These are phyloP conservation scores for Thielaviopsis euricoi DNA, from an alignment of 2,329 filamentous ascomycete species.

Conservation along the genomic window DNA sequence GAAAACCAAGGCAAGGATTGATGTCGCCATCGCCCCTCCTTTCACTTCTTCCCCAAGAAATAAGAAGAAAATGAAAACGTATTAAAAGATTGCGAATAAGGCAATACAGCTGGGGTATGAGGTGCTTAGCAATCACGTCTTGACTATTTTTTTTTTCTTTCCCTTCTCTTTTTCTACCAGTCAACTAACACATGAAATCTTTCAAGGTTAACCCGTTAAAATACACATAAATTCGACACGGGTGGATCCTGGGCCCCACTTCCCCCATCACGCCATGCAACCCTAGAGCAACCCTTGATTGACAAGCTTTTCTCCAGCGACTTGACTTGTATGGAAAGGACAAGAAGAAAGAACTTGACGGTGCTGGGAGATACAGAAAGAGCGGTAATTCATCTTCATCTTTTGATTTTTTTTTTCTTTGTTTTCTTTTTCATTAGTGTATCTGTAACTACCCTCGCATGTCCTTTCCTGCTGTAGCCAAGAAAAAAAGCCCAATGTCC, in stretches of 20 bases:
- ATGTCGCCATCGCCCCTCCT: constrained; percentile 17
- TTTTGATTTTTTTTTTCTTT: not conserved
- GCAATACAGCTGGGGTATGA: not conserved
- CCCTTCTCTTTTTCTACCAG: no score
- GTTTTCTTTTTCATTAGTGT: no score
- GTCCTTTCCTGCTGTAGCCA: not conserved
- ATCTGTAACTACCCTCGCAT: no score
- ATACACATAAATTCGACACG: no score
- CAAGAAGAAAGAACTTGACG: not conserved
- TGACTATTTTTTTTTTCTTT: not conserved
- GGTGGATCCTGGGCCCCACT: not conserved
- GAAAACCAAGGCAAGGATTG: constrained; percentile 11
- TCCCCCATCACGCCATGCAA: not conserved
- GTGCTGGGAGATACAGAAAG: not conserved
- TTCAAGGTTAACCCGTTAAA: no score
- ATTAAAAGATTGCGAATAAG: not conserved
- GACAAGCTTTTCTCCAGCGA: not conserved
- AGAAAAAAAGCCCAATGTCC: no score
- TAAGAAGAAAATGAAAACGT: not conserved
- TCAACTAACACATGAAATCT: no score
- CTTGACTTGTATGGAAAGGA: no score
- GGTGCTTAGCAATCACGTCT: not conserved
- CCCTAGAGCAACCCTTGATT: not conserved
- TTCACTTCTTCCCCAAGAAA: constrained; percentile 6
- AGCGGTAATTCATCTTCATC: not conserved